Conservation (phyloP, 1,284 basidiomycete species). For the Omphalotus olearius region DNA sequence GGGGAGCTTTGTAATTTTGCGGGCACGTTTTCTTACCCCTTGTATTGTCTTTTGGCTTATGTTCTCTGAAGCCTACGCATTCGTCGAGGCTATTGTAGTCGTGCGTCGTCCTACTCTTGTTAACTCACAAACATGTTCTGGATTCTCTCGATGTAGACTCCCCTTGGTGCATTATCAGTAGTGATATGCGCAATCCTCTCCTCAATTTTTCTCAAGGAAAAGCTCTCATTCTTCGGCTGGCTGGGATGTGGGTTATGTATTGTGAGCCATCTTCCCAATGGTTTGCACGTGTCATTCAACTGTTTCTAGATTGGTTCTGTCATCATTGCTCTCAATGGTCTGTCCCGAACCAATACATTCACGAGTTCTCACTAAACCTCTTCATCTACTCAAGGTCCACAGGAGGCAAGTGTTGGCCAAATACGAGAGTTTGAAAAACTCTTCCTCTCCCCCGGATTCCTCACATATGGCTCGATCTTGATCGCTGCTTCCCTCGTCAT, state of each 20-base stretch:
- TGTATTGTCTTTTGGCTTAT: conserved; percentile 16
- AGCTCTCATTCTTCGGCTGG: conserved; percentile 90
- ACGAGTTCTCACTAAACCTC: conserved; percentile 3
- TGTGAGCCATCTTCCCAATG: conserved; percentile 35
- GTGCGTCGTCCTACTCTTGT: conserved; percentile 38
- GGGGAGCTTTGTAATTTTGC: conserved; percentile 84
- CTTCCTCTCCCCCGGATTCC: conserved; percentile 86
- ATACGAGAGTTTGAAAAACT: conserved; percentile 79
- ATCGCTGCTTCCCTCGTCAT: conserved; percentile 63
- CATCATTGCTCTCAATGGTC: conserved; percentile 78
- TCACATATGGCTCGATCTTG: conserved; percentile 69
- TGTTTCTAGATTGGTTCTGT: conserved; percentile 72
- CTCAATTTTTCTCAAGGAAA: conserved; percentile 91
- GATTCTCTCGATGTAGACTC: conserved; percentile 53
- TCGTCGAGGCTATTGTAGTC: conserved; percentile 85
- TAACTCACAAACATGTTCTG: neutral
- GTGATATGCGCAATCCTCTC: conserved; percentile 94
- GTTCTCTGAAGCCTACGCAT: conserved; percentile 68
- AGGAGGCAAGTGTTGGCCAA: conserved; percentile 75
- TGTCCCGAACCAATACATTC: conserved; percentile 5
- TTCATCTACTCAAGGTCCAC: conserved; percentile 53
- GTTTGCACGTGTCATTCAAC: neutral
- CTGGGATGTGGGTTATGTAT: conserved; percentile 88
- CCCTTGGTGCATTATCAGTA: conserved; percentile 93
- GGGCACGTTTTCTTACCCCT: conserved; percentile 38